Conservation (phyloP, 2,329 filamentous ascomycete species). For the Fusarium sp. region DNA sequence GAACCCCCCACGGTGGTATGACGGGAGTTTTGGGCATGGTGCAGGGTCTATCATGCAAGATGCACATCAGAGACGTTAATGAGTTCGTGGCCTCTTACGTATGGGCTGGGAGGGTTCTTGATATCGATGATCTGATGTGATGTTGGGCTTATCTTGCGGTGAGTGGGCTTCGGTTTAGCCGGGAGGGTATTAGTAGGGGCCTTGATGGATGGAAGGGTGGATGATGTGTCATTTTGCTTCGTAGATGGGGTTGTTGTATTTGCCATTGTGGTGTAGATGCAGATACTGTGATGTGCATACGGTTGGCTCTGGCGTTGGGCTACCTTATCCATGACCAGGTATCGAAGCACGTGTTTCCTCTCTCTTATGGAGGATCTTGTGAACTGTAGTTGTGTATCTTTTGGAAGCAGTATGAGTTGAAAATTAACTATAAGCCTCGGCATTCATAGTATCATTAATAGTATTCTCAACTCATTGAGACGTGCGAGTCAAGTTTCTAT, state of each 20-base stretch:
- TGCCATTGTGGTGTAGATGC: constrained; percentile 6
- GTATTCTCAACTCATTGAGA: background rate
- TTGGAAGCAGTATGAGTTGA: too few species aligned
- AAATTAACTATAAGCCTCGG: too few species aligned
- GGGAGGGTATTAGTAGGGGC: background rate
- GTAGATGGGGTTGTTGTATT: background rate
- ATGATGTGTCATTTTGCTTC: background rate
- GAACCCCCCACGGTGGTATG: constrained; percentile 9
- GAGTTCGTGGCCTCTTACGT: background rate
- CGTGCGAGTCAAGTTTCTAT: too few species aligned
- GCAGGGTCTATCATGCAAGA: background rate
- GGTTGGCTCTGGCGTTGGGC: background rate
- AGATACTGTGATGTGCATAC: background rate
- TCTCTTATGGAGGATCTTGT: background rate
- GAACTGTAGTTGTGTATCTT: background rate
- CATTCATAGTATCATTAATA: background rate
- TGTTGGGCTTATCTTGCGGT: constrained; percentile 22
- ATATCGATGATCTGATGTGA: constrained; percentile 19
- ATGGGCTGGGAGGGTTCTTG: constrained; percentile 1
- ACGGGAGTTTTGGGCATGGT: background rate
- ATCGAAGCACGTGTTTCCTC: background rate
- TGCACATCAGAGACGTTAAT: background rate
- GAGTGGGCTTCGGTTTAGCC: constrained; percentile 13
- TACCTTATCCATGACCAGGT: background rate
- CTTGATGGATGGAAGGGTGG: background rate